phyloP scores from a whole-genome alignment of 2,329 filamentous ascomycete genomes.

The Metarhizium robertsii region DNA sequence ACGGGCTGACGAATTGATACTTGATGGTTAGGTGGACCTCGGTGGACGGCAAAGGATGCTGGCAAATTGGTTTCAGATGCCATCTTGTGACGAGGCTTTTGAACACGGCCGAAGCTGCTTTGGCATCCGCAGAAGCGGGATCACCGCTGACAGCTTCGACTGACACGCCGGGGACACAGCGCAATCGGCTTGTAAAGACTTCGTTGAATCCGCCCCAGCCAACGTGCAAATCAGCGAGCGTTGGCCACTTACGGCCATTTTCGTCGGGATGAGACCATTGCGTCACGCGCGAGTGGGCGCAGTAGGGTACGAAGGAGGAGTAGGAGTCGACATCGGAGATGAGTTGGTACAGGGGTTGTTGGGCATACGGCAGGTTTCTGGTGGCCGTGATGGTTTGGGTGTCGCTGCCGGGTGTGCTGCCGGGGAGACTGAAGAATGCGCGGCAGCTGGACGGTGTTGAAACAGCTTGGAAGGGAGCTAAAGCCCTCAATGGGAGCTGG shows the following conservation, averaged over 20 bases:
- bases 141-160: slow-evolving; percentile 71
- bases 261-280: slow-evolving; percentile 52
- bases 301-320: slow-evolving; percentile 84
- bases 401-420: slow-evolving; percentile 16
- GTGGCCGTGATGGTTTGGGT: slow-evolving; percentile 61
- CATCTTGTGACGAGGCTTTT: slow-evolving; percentile 61
- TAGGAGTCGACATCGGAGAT: slow-evolving; percentile 87
- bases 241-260: slow-evolving; percentile 50
- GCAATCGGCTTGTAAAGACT: slow-evolving; percentile 69
- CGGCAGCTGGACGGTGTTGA: slow-evolving; percentile 7
- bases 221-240: slow-evolving; percentile 68
- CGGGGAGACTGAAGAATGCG: slow-evolving; percentile 10
- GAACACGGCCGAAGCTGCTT: slow-evolving; percentile 44
- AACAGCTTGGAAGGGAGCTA: neutral
- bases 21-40: slow-evolving; percentile 68
- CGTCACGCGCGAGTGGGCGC: slow-evolving; percentile 67
- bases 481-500: neutral
- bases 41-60: slow-evolving; percentile 33
- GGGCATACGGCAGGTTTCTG: slow-evolving; percentile 68
- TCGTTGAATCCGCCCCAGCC: slow-evolving; percentile 82
- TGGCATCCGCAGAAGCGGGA: slow-evolving; percentile 31
- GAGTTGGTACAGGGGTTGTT: slow-evolving; percentile 64
- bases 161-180: slow-evolving; percentile 61
- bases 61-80: slow-evolving; percentile 44
- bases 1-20: slow-evolving; percentile 80